Conservation (phyloP, 2,329 filamentous ascomycete species). For the Xylariaceae sp. region DNA sequence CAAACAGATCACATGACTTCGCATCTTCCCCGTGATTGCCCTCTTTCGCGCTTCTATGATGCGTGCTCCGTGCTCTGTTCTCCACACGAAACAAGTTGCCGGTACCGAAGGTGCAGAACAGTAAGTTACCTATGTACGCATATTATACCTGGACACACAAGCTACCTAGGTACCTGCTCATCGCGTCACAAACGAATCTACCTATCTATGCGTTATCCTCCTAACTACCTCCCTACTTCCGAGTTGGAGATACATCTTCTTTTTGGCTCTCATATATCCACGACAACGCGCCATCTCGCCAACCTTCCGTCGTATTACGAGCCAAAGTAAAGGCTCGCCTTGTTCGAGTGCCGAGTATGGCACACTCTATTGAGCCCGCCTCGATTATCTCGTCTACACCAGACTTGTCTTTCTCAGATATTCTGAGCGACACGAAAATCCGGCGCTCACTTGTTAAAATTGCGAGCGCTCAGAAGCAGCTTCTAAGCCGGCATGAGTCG, state of each 20-base stretch:
- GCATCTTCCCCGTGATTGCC: constrained; percentile 18
- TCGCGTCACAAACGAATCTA: too few relatives aligned
- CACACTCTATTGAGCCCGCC: constrained; percentile 3
- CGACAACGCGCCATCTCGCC: not conserved
- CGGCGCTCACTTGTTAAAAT: constrained; percentile 39
- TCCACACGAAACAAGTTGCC: not conserved
- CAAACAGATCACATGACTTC: constrained; percentile 24
- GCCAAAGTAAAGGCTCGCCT: not conserved
- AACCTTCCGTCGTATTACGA: not conserved
- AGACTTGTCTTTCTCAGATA: constrained; percentile 17
- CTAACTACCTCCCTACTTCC: not conserved
- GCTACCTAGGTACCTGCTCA: too few relatives aligned
- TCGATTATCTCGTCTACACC: constrained; percentile 10
- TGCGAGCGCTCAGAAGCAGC: constrained; percentile 41
- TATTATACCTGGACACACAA: too few relatives aligned
- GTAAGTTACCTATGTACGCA: too few relatives aligned
- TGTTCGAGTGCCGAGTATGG: constrained; percentile 16
- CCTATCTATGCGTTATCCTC: too few relatives aligned
- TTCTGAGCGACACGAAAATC: constrained; percentile 34
- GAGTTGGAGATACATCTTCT: not conserved
- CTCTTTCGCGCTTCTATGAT: constrained; percentile 13
- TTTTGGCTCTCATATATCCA: not conserved
- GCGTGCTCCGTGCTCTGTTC: not conserved
- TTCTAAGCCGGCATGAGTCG: constrained; percentile 42
- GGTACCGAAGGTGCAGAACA: too few relatives aligned